These are phyloP conservation scores for Neurospora crassa DNA, from an alignment of 2,329 filamentous ascomycete genomes.

Conservation along the genomic window DNA sequence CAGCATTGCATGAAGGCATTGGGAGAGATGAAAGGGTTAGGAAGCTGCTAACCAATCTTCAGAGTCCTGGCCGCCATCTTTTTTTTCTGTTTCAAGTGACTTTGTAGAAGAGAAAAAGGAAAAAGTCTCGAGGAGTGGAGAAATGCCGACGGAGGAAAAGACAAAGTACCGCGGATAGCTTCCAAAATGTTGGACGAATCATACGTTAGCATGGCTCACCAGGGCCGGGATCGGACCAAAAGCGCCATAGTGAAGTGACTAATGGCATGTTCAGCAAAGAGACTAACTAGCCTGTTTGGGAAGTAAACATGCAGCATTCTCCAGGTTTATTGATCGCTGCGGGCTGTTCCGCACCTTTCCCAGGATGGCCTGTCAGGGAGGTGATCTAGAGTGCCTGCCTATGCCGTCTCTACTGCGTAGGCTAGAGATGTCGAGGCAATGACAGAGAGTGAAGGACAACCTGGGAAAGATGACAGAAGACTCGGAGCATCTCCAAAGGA, in stretches of 20 bases:
- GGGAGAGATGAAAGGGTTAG: neutral
- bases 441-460: neutral
- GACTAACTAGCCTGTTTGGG: neutral
- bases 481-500: neutral
- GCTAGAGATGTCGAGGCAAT: too few species aligned
- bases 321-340: neutral
- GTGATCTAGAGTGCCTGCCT: neutral
- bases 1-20: neutral
- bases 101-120: neutral
- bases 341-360: neutral
- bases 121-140: neutral
- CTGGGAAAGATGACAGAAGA: neutral
- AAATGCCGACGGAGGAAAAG: neutral
- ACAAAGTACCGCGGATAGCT: neutral
- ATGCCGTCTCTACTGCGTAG: too few species aligned
- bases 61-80: constrained; percentile 55
- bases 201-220: neutral
- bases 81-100: constrained; percentile 25
- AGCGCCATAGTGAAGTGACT: neutral
- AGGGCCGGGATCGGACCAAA: neutral
- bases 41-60: constrained; percentile 49
- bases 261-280: neutral
- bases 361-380: neutral
- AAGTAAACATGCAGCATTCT: neutral
- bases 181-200: neutral